These are phyloP conservation scores for Leptosphaerulina australis DNA, from an alignment of 2,329 filamentous ascomycete species.

Conservation along the genomic window DNA sequence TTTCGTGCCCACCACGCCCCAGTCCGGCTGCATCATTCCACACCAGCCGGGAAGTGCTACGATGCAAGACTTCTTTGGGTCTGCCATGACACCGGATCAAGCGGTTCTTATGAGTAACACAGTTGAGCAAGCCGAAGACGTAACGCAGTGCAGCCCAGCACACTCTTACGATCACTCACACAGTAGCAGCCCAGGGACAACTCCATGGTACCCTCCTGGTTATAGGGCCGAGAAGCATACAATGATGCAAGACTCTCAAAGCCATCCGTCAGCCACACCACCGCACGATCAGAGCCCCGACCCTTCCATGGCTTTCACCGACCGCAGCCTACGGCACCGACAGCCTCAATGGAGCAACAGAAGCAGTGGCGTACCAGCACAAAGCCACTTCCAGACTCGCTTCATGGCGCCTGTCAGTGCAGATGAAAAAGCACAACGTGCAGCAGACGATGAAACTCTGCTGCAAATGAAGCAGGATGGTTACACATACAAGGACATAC, in stretches of 20 bases:
- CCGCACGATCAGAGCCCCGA: neutral
- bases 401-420: slow-evolving; percentile 6
- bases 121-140: neutral
- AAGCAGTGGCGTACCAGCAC: neutral
- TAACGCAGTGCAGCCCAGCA: slow-evolving; percentile 2
- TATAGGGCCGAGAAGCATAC: neutral
- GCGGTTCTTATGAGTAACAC: neutral
- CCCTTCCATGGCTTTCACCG: slow-evolving; percentile 1
- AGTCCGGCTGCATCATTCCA: neutral
- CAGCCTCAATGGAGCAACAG: slow-evolving; percentile 16
- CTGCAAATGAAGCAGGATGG: slow-evolving; percentile 62
- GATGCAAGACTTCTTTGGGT: neutral
- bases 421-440: slow-evolving; percentile 11
- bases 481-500: slow-evolving; percentile 70
- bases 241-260: neutral
- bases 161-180: slow-evolving; percentile 16
- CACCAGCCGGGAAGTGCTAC: neutral
- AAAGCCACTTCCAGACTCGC: slow-evolving; percentile 9
- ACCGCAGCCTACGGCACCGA: neutral
- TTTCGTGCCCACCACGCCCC: neutral
- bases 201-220: slow-evolving; percentile 17
- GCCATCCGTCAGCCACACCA: neutral
- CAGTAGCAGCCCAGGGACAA: slow-evolving; percentile 6
- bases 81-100: neutral
- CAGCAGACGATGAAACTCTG: slow-evolving; percentile 49